Percentiles rank a stretch among this genome's conserved stretches.
These are phyloP conservation scores for Hyphodiscus hymeniophilus DNA, from an alignment of 495 filamentous ascomycete genomes.

Conservation along the genomic window DNA sequence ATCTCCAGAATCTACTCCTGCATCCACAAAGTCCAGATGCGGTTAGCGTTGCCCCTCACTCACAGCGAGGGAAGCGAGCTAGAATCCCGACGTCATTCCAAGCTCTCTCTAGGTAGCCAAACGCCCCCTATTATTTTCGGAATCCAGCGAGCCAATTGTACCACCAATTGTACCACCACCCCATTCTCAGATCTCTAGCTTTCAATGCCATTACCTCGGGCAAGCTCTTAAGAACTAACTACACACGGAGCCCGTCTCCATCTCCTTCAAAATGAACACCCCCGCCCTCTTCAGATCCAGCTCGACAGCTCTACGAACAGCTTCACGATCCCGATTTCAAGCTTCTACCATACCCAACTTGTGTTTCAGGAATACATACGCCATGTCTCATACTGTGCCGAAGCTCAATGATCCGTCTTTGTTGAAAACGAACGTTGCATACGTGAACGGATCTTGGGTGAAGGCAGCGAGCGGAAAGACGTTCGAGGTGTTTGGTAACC, in stretches of 20 bases:
- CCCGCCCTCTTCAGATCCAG: constrained; percentile 12
- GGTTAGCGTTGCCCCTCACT: too few relatives aligned
- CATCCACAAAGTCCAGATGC: too few relatives aligned
- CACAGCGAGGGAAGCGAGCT: too few relatives aligned
- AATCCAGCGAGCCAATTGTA: too few relatives aligned
- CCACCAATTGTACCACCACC: not conserved
- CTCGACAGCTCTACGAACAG: constrained; percentile 11
- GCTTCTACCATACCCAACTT: constrained; percentile 13
- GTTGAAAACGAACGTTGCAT: constrained; percentile 68
- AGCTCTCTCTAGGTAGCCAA: too few relatives aligned
- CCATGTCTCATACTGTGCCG: constrained; percentile 19
- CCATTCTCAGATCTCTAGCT: not conserved
- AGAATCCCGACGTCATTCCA: too few relatives aligned
- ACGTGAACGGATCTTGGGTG: constrained; percentile 83
- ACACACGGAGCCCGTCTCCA: not conserved
- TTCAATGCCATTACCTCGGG: constrained; percentile 9
- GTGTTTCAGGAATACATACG: constrained; percentile 15
- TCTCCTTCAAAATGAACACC: constrained; percentile 10
- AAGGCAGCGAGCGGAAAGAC: constrained; percentile 66
- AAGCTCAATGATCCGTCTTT: constrained; percentile 78
- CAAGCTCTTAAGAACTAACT: not conserved
- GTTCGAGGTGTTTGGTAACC: constrained; percentile 65
- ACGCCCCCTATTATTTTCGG: too few relatives aligned
- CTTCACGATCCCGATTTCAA: constrained; percentile 20
- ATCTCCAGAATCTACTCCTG: too few relatives aligned